Evolutionary conservation across 257 asterid genomes (phyloP).

Genomic region (Euphrasia confusa): DNA sequence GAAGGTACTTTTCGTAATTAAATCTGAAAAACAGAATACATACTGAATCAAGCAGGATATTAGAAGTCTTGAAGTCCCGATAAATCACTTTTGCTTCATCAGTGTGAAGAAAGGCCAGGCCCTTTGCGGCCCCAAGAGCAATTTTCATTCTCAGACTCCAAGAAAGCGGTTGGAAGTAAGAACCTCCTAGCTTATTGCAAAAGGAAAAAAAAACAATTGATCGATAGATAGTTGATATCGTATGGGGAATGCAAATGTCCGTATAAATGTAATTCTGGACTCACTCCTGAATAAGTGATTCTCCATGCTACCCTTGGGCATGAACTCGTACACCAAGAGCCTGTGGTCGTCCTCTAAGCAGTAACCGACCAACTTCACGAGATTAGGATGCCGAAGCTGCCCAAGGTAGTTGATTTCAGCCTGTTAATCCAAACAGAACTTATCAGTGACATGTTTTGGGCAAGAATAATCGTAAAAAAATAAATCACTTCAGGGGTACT

Average conservation of each 20-base stretch:
- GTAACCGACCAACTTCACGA: slow-evolving; percentile 66
- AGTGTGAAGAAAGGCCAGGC: slow-evolving; percentile 72
- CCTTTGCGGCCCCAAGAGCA: slow-evolving; percentile 70
- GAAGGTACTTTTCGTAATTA: not conserved
- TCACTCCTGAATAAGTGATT: slow-evolving; percentile 69
- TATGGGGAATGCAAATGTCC: not conserved
- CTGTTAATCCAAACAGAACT: slow-evolving; percentile 30
- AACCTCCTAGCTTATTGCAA: slow-evolving; percentile 49
- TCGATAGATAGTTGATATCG: not conserved
- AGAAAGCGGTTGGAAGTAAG: slow-evolving; percentile 62
- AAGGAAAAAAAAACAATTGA: not conserved
- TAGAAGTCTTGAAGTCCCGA: slow-evolving; percentile 78
- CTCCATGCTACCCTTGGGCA: slow-evolving; percentile 76
- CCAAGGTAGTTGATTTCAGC: slow-evolving; percentile 68
- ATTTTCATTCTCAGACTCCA: slow-evolving; percentile 75
- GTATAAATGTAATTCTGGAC: slow-evolving; percentile 20
- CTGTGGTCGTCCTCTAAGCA: slow-evolving; percentile 66
- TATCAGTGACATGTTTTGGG: not conserved
- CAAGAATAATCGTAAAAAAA: not conserved
- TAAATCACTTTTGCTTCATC: slow-evolving; percentile 63
- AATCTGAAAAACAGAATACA: not conserved
- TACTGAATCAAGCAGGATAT: slow-evolving; percentile 71
- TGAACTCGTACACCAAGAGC: slow-evolving; percentile 66
- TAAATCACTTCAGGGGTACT: not conserved
- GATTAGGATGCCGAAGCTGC: slow-evolving; percentile 65